These are phyloP conservation scores for Penicillium sp. DNA, from an alignment of 2,329 filamentous ascomycete species.

Conservation along the genomic window DNA sequence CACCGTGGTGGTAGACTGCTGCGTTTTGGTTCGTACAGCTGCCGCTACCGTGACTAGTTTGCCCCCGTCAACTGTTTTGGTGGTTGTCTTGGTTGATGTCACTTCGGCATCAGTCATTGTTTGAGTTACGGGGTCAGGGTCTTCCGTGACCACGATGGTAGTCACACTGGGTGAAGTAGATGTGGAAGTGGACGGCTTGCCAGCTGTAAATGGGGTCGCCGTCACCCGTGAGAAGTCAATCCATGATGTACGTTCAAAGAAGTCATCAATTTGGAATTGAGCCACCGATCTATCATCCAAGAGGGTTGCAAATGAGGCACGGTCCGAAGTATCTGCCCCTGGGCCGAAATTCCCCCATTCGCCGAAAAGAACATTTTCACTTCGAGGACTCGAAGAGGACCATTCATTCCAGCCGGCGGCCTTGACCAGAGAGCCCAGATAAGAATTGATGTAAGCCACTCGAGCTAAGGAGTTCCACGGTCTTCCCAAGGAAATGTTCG, in stretches of 20 bases:
- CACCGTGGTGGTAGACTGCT: conserved; percentile 22
- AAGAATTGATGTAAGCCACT: conserved; percentile 14
- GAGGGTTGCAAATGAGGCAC: conserved; percentile 36
- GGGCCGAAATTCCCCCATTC: conserved; percentile 38
- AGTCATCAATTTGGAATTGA: conserved; percentile 39
- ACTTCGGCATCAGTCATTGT: no score
- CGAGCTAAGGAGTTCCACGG: conserved; percentile 14
- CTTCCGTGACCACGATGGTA: no score
- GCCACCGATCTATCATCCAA: conserved; percentile 33
- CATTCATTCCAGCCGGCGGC: conserved; percentile 27
- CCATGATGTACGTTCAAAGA: conserved; percentile 40
- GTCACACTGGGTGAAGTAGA: conserved; percentile 3
- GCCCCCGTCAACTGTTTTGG: conserved; percentile 3
- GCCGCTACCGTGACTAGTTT: conserved; percentile 5
- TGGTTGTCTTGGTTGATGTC: conserved; percentile 6
- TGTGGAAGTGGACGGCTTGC: conserved; percentile 16
- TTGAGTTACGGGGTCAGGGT: no score
- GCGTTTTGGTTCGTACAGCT: conserved; percentile 13
- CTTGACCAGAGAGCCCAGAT: conserved; percentile 11
- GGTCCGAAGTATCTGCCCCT: conserved; percentile 28
- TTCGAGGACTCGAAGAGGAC: conserved; percentile 26
- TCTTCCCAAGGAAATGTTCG: no score
- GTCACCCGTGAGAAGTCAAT: conserved; percentile 40
- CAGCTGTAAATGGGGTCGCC: conserved; percentile 35
- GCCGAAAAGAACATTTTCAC: conserved; percentile 25